These are phyloP conservation scores for Diplodia intermedia DNA, from an alignment of 2,329 filamentous ascomycete species.

Conservation along the genomic window DNA sequence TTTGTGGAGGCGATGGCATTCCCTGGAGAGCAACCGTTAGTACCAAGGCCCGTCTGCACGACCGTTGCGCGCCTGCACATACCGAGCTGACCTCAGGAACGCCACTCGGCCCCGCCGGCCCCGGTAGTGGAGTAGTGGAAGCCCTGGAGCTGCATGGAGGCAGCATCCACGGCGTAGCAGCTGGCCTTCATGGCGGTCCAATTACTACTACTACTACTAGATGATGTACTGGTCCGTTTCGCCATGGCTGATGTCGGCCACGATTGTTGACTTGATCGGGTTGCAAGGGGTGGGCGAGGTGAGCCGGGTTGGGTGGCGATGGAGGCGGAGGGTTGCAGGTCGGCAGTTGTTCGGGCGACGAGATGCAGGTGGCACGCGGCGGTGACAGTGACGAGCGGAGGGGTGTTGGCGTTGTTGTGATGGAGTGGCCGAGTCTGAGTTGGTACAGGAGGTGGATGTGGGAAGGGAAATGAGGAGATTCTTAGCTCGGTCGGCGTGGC, in stretches of 20 bases:
- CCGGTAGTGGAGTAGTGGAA: conserved; percentile 96
- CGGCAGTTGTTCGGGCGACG: conserved; percentile 18
- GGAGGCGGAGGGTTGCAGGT: conserved; percentile 4
- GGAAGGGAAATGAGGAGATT: conserved; percentile 30
- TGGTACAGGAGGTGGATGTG: conserved; percentile 7
- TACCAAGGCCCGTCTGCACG: not conserved
- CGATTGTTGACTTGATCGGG: conserved; percentile 45
- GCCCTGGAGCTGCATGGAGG: conserved; percentile 74
- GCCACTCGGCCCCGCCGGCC: conserved; percentile 67
- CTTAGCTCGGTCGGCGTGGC: conserved; percentile 21
- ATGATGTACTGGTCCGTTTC: conserved; percentile 74
- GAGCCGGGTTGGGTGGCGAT: conserved; percentile 1
- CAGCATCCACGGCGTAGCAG: conserved; percentile 82
- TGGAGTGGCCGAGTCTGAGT: conserved; percentile 10
- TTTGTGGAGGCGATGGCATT: conserved; percentile 83
- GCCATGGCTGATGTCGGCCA: conserved; percentile 67
- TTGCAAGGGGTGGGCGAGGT: conserved; percentile 1
- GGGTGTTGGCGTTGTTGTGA: not conserved
- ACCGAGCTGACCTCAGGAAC: conserved; percentile 56
- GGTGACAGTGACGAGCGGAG: conserved; percentile 3
- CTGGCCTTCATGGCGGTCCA: conserved; percentile 81
- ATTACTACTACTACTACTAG: conserved; percentile 74
- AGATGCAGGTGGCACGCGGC: not conserved
- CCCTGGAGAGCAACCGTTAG: conserved; percentile 60
- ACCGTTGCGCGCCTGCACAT: conserved; percentile 35